A percentile compares a stretch with the other conserved stretches of the same genome.
These are phyloP conservation scores for Talaromyces sp. DNA, from an alignment of 2,329 filamentous ascomycete genomes.

Conservation along the genomic window DNA sequence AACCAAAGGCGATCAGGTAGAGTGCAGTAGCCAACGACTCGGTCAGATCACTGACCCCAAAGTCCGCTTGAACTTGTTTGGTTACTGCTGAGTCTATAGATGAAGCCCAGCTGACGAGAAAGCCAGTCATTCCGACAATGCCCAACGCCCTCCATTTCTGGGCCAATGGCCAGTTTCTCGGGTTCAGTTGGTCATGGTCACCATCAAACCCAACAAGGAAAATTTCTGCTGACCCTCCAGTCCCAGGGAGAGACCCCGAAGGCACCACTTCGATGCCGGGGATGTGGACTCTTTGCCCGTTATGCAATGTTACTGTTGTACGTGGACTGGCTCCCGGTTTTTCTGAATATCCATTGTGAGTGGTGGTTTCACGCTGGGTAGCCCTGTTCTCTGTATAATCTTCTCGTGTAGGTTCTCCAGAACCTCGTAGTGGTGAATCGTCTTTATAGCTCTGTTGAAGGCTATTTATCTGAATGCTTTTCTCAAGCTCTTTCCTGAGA, in stretches of 20 bases:
- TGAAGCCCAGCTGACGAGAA: constrained; percentile 49
- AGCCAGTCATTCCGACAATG: constrained; percentile 45
- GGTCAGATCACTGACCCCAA: constrained; percentile 48
- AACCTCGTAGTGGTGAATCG: background rate
- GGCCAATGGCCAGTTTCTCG: constrained; percentile 33
- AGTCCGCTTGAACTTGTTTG: constrained; percentile 40
- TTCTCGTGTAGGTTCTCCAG: background rate
- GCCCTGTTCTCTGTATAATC: background rate
- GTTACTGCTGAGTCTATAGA: constrained; percentile 51
- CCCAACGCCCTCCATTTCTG: constrained; percentile 37
- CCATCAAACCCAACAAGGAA: constrained; percentile 41
- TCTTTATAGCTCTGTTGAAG: background rate
- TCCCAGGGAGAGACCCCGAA: background rate
- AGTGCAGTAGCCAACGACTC: constrained; percentile 47
- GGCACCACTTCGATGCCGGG: background rate
- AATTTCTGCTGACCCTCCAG: background rate
- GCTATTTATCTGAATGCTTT: background rate
- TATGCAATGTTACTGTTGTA: background rate
- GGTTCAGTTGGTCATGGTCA: constrained; percentile 34
- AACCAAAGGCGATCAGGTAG: constrained; percentile 44
- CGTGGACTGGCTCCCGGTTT: background rate
- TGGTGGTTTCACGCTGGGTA: background rate
- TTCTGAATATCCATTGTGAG: background rate
- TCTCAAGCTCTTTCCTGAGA: constrained; percentile 3
- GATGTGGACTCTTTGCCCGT: constrained; percentile 3